Base-by-base conservation (phyloP, 129 eudicot genomes). In the Chrysanthemum lavandulifolium region DNA sequence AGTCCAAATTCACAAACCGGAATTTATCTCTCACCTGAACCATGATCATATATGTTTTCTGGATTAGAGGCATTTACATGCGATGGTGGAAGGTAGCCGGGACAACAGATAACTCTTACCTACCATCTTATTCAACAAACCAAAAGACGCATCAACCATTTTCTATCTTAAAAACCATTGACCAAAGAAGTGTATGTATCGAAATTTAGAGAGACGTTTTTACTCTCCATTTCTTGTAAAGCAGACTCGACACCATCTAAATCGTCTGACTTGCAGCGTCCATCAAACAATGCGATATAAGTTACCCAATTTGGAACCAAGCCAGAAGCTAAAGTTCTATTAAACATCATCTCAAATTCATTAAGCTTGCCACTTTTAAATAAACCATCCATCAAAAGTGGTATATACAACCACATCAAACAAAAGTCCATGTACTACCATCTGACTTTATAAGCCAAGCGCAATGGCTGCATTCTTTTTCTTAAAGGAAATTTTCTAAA, bases 341-440 rank as follows among this genome's bases (percentile, higher is more conserved):
- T 56, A 76, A 82, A 90, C 88, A 83, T 83, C 59, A 78, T 80
- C 72, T 88, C 88, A 53, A 96, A 97, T 77, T 90, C 97, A 49
- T 23, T 71, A 5, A 57, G 60, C 62, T 70, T 84, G 52, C 97
- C 94, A 76, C 60, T 72, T 85, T 88, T 90, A 69, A 95, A 90
- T 21, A 95, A 84, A 16, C 99, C 97, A 86, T 90, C 88, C 67
- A 95, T 88, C 79, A 90, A 77, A 77, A 67, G 78, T 78, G 67
- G 99, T 95, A 31, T 79, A 82, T 3, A 75, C 71, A 61, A 86
- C 88, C 74, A 85, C 84, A 83, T 95, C 99, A 74, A 88, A 86
- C 21, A 33, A 21, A 61, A 85, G 60, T 25, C 99, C 99, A 60
- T 88, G 85, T 64, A 85, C 90, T 52, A 95, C 89, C 96, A 95